Evolutionary conservation across 768 basidiomycete species (phyloP).

Genomic region (Epithele typhae): DNA sequence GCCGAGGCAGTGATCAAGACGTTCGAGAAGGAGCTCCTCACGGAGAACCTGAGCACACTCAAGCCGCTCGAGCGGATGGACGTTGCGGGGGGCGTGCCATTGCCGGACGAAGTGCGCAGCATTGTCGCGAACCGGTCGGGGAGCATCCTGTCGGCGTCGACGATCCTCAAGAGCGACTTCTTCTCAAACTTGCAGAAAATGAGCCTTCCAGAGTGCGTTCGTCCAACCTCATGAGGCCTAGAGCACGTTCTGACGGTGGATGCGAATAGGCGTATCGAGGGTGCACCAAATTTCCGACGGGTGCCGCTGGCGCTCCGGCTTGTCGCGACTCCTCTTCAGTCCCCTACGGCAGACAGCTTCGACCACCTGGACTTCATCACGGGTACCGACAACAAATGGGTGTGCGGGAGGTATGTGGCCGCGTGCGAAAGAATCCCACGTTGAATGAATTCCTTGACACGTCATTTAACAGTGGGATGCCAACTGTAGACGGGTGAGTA

Average conservation of each 20-base stretch:
- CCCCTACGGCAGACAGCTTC: neutral
- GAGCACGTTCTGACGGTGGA: too few species aligned
- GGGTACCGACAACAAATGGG: slow-evolving; percentile 48
- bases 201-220: slow-evolving; percentile 83
- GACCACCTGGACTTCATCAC: slow-evolving; percentile 33
- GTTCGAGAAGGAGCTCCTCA: slow-evolving; percentile 84
- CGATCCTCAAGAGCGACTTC: slow-evolving; percentile 94
- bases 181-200: slow-evolving; percentile 95
- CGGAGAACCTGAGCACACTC: slow-evolving; percentile 73
- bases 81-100: slow-evolving; percentile 60
- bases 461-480: slow-evolving; percentile 95
- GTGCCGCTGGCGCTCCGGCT: slow-evolving; percentile 45
- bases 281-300: slow-evolving; percentile 89
- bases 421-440: slow-evolving; percentile 5
- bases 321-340: neutral
- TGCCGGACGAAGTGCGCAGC: slow-evolving; percentile 87
- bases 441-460: too few species aligned
- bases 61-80: slow-evolving; percentile 78
- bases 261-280: slow-evolving; percentile 82
- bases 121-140: slow-evolving; percentile 84
- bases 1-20: slow-evolving; percentile 88
- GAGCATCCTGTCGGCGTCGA: slow-evolving; percentile 81
- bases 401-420: slow-evolving; percentile 70
- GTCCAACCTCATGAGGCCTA: too few species aligned
- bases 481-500: slow-evolving; percentile 63